phyloP scores from a whole-genome alignment of 2,329 filamentous ascomycete genomes.

The Aspergillus flavus region DNA sequence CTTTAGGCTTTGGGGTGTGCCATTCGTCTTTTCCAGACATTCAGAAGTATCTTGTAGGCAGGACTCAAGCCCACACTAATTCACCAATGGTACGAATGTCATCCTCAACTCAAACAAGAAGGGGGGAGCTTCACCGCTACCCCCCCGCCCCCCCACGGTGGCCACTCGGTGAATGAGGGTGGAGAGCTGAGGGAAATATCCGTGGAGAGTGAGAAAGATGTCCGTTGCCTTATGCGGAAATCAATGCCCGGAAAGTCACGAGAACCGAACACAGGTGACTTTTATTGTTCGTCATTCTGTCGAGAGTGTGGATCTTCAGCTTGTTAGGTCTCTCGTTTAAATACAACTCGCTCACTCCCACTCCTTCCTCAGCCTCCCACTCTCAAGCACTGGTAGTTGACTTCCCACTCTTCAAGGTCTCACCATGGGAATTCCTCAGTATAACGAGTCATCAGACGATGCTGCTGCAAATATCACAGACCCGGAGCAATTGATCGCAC shows the following conservation, averaged over 20 bases:
- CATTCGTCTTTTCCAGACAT: neutral
- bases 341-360: conserved; percentile 3
- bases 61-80: neutral
- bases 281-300: neutral
- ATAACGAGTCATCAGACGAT: conserved; percentile 8
- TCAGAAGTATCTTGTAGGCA: neutral
- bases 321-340: conserved; percentile 2
- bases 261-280: neutral
- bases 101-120: neutral
- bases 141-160: no score
- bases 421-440: conserved; percentile 23
- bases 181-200: neutral
- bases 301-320: neutral
- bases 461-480: neutral
- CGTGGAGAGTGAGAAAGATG: neutral
- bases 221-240: neutral
- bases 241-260: neutral
- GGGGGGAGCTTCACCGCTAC: neutral
- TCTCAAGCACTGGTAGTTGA: neutral
- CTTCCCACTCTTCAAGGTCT: neutral
- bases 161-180: neutral
- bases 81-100: neutral
- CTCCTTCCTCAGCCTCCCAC: neutral
- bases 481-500: conserved; percentile 24
- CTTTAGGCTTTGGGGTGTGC: neutral